phyloP scores from a whole-genome alignment of 2,329 filamentous ascomycete species.

The Talaromyces islandicus region DNA sequence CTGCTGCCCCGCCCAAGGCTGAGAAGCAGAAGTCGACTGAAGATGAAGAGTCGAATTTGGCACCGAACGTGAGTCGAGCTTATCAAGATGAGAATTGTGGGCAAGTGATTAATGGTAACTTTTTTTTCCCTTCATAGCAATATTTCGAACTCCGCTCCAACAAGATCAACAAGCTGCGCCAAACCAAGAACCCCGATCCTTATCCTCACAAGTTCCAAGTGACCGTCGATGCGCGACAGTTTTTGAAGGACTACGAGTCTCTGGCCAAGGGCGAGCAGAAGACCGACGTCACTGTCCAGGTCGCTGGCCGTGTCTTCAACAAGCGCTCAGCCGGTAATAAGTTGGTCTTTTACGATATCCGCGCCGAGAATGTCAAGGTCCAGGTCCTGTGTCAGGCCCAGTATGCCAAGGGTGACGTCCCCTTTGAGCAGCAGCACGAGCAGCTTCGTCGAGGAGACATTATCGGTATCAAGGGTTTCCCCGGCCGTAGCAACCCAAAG shows the following conservation, averaged over 20 bases:
- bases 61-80: constrained; percentile 57
- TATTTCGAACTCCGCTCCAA: constrained; percentile 96
- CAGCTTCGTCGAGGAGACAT: constrained; percentile 86
- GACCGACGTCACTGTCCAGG: constrained; percentile 66
- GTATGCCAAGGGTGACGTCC: constrained; percentile 60
- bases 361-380: constrained; percentile 67
- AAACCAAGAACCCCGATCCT: constrained; percentile 69
- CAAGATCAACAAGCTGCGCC: constrained; percentile 68
- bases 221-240: constrained; percentile 75
- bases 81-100: neutral
- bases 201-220: constrained; percentile 94
- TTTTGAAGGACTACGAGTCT: constrained; percentile 65
- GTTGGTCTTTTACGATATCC: constrained; percentile 86
- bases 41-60: constrained; percentile 66
- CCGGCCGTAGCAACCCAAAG: constrained; percentile 82
- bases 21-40: constrained; percentile 56
- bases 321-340: constrained; percentile 77
- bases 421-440: constrained; percentile 86
- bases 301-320: constrained; percentile 85
- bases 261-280: constrained; percentile 84
- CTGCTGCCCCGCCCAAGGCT: constrained; percentile 56
- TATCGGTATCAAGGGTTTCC: constrained; percentile 78
- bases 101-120: neutral
- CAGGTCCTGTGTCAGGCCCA: constrained; percentile 92
- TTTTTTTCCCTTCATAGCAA: constrained; percentile 56